Percentiles rank a stretch among this genome's conserved stretches.
These are phyloP conservation scores for Prunus davidiana DNA, from an alignment of 306 rosid genomes.

Conservation along the genomic window DNA sequence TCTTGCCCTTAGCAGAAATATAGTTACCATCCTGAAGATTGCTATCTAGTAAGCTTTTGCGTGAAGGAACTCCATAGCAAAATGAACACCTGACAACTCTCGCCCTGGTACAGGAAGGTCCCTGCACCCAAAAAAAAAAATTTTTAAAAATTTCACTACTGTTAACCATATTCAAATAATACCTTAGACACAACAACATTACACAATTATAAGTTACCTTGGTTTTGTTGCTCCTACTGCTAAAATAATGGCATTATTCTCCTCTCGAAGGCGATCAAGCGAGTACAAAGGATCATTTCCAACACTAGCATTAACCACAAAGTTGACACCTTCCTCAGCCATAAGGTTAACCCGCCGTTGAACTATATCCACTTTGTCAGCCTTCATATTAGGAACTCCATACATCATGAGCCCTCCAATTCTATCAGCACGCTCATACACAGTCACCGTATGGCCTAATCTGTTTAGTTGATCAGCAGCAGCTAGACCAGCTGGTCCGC, in stretches of 20 bases:
- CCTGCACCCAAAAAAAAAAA: slow-evolving; percentile 36
- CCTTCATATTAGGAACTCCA: slow-evolving; percentile 98
- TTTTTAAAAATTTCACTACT: neutral
- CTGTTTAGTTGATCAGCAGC: slow-evolving; percentile 97
- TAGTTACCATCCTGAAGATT: slow-evolving; percentile 71
- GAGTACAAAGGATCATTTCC: slow-evolving; percentile 74
- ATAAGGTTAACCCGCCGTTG: slow-evolving; percentile 89
- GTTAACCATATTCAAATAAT: neutral
- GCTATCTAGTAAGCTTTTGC: slow-evolving; percentile 97
- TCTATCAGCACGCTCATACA: slow-evolving; percentile 58
- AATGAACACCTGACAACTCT: slow-evolving; percentile 85
- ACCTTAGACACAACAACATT: neutral
- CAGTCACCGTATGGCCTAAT: slow-evolving; percentile 78
- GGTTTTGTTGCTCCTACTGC: slow-evolving; percentile 98
- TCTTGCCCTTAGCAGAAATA: slow-evolving; percentile 95
- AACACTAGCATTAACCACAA: slow-evolving; percentile 79
- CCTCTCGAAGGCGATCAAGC: slow-evolving; percentile 64
- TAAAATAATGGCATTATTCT: slow-evolving; percentile 76
- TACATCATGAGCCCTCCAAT: slow-evolving; percentile 98
- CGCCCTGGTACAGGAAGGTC: slow-evolving; percentile 98
- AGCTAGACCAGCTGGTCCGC: slow-evolving; percentile 97
- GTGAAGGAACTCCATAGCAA: slow-evolving; percentile 97
- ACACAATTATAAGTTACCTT: slow-evolving; percentile 45
- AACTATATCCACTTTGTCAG: slow-evolving; percentile 72
- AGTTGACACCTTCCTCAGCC: slow-evolving; percentile 79